These are phyloP conservation scores for Pichia sp. DNA, from an alignment of 1,139 yeast genomes.

Conservation along the genomic window DNA sequence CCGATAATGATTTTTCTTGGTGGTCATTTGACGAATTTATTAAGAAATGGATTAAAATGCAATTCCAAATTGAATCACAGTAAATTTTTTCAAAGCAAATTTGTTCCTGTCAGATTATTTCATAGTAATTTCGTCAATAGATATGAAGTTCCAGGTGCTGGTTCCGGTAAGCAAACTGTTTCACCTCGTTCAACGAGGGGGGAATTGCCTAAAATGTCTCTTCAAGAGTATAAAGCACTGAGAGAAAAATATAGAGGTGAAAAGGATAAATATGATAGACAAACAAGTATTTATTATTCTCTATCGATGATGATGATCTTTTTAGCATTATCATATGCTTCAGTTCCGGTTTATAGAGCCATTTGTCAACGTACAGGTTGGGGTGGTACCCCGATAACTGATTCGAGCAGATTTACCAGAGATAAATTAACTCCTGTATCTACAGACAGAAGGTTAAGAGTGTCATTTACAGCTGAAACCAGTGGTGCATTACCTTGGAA, in stretches of 20 bases:
- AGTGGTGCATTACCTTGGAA: constrained; percentile 93
- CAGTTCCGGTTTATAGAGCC: constrained; percentile 89
- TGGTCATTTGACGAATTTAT: too few species aligned
- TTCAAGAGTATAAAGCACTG: constrained; percentile 23
- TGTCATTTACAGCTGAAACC: constrained; percentile 86
- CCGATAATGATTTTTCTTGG: too few species aligned
- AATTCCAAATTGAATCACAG: too few species aligned
- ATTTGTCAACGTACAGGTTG: constrained; percentile 93
- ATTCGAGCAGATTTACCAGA: constrained; percentile 66
- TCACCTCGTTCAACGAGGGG: constrained; percentile 11
- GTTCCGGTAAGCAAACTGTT: constrained; percentile 1
- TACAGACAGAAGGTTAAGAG: constrained; percentile 69
- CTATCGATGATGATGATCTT: constrained; percentile 64
- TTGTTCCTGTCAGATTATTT: neutral
- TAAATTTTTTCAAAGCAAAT: too few species aligned
- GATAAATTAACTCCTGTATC: constrained; percentile 88
- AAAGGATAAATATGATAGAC: constrained; percentile 28
- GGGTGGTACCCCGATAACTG: constrained; percentile 94
- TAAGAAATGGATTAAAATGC: too few species aligned
- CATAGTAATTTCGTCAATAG: neutral
- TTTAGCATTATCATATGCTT: constrained; percentile 76
- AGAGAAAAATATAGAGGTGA: constrained; percentile 26
- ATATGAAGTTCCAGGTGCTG: constrained; percentile 12
- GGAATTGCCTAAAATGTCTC: constrained; percentile 22
- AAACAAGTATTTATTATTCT: constrained; percentile 63